Conservation (phyloP, 2,329 filamentous ascomycete species). For the Xylariaceae sp. region DNA sequence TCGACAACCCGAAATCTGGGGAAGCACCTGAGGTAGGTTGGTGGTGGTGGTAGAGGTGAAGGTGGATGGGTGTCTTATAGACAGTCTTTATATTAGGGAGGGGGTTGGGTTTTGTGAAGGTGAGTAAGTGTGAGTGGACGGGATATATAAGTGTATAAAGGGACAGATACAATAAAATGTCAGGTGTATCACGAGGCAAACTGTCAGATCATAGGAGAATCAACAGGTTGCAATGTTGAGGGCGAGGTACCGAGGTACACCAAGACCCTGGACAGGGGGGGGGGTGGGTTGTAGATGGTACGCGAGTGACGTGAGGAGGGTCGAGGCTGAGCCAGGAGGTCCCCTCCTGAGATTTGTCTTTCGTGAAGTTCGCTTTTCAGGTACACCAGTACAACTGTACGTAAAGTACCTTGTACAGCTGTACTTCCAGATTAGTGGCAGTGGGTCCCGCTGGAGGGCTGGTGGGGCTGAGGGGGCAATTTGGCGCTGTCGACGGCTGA, state of each 20-base stretch:
- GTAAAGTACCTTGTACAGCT: too few species aligned
- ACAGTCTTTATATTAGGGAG: constrained; percentile 1
- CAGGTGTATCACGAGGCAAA: constrained; percentile 30
- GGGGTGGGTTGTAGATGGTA: constrained; percentile 20
- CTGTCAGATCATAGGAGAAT: constrained; percentile 27
- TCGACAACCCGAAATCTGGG: constrained; percentile 21
- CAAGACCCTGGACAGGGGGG: constrained; percentile 8
- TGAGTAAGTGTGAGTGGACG: constrained; percentile 14
- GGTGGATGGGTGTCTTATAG: constrained; percentile 27
- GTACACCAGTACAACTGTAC: too few species aligned
- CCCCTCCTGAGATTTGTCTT: too few species aligned
- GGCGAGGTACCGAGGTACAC: constrained; percentile 10
- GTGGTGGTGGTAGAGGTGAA: constrained; percentile 15
- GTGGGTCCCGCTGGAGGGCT: constrained; percentile 14
- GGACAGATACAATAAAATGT: constrained; percentile 13
- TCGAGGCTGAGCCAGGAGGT: constrained; percentile 33
- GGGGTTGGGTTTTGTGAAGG: constrained; percentile 9
- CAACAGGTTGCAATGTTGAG: too few species aligned
- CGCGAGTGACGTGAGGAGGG: constrained; percentile 28
- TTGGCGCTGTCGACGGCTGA: constrained; percentile 26
- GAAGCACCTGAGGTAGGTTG: constrained; percentile 24
- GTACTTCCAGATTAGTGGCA: constrained; percentile 11
- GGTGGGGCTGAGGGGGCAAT: constrained; percentile 18
- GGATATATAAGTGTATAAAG: constrained; percentile 9
- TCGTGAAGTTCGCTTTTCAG: too few species aligned